Percentiles rank a stretch among this genome's conserved stretches.
Conservation (phyloP, 495 filamentous ascomycete genomes). For the Podospora comata region DNA sequence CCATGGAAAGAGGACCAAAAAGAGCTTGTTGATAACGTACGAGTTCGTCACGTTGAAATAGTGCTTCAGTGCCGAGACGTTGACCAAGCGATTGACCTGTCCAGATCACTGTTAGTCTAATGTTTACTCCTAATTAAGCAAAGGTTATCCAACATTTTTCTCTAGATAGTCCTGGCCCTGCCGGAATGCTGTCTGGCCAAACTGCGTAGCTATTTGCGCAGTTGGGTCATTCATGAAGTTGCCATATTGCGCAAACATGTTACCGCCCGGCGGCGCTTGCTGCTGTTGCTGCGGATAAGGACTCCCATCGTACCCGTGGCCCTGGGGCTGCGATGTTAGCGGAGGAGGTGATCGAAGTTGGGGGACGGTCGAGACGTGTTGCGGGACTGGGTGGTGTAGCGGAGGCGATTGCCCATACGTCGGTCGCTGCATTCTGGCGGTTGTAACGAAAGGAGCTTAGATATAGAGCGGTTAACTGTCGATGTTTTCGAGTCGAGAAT, state of each 20-base stretch:
- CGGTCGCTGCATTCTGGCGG: conserved; percentile 70
- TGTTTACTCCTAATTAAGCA: not conserved
- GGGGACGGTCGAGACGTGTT: conserved; percentile 98
- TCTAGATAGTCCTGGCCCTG: conserved; percentile 91
- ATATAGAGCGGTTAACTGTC: not conserved
- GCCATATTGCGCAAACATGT: conserved; percentile 70
- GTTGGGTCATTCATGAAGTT: conserved; percentile 93
- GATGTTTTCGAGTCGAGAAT: not conserved
- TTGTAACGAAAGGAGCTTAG: not conserved
- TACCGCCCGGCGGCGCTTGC: conserved; percentile 45
- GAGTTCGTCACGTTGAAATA: conserved; percentile 97
- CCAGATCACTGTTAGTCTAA: not conserved
- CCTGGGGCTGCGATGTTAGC: conserved; percentile 67
- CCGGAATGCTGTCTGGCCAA: conserved; percentile 84
- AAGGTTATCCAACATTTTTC: conserved; percentile 64
- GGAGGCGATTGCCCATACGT: conserved; percentile 87
- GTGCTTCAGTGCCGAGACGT: conserved; percentile 86
- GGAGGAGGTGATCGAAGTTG: conserved; percentile 96
- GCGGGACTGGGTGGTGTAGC: conserved; percentile 95
- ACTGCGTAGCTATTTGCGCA: conserved; percentile 93
- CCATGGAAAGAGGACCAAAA: conserved; percentile 94
- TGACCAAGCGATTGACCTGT: conserved; percentile 90
- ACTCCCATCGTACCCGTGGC: conserved; percentile 69
- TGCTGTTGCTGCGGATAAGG: conserved; percentile 62
- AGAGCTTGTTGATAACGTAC: conserved; percentile 79